Evolutionary conservation across 2,329 filamentous ascomycete species (phyloP).

Genomic region (Cryphonectria carpinicola): DNA sequence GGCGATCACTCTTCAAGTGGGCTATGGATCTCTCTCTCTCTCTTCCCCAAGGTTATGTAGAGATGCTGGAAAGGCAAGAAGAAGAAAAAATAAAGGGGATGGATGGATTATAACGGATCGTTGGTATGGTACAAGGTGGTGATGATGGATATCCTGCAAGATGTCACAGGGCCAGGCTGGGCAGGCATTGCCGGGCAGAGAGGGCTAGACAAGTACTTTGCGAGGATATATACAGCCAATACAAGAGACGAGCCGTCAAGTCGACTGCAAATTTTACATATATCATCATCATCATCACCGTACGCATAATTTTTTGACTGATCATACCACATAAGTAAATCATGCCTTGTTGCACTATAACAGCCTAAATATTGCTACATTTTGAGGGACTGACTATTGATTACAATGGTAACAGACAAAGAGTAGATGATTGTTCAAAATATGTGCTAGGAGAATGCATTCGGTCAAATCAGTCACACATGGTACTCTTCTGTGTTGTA

Average conservation of each 20-base stretch:
- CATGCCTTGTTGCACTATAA: neutral
- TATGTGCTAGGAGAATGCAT: no score
- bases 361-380: neutral
- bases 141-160: neutral
- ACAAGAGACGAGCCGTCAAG: neutral
- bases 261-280: neutral
- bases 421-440: no score
- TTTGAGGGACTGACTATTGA: no score
- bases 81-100: neutral
- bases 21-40: neutral
- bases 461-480: no score
- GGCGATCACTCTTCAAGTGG: slow-evolving; percentile 17
- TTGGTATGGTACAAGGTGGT: neutral
- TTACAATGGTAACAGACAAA: no score
- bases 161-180: neutral
- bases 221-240: neutral
- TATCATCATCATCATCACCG: neutral
- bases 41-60: neutral
- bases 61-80: neutral
- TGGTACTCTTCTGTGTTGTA: no score
- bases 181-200: neutral
- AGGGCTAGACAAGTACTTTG: slow-evolving; percentile 10
- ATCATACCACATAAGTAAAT: neutral
- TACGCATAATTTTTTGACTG: neutral
- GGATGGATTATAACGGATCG: neutral